A percentile compares a stretch with the other conserved stretches of the same genome.
phyloP scores from a whole-genome alignment of 2,329 filamentous ascomycete species.

The Trichophyton verrucosum region DNA sequence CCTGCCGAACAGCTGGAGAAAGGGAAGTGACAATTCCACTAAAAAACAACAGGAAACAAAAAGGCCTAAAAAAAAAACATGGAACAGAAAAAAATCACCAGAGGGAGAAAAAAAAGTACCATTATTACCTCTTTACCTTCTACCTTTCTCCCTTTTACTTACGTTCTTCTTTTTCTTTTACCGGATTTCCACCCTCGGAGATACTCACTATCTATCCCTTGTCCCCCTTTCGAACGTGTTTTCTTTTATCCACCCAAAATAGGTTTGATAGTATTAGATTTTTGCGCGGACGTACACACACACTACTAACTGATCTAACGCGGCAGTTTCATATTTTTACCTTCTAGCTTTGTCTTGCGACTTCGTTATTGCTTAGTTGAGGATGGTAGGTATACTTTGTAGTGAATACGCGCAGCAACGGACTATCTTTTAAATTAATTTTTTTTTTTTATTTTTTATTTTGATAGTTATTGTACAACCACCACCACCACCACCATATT shows the following conservation, averaged over 20 bases:
- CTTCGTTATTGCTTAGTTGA: not conserved
- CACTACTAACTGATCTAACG: not conserved
- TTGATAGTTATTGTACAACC: too few species aligned
- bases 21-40: not conserved
- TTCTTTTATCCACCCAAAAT: not conserved
- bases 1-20: not conserved
- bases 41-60: not conserved
- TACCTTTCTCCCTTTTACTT: not conserved
- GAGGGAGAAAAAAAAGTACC: not conserved
- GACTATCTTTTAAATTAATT: too few species aligned
- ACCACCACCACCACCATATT: too few species aligned
- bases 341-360: not conserved
- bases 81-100: not conserved
- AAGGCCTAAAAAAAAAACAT: not conserved
- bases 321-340: not conserved
- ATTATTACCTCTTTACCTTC: not conserved
- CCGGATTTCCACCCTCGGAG: not conserved
- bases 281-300: constrained; percentile 1
- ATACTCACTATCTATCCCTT: too few species aligned
- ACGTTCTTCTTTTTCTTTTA: not conserved
- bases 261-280: constrained; percentile 4
- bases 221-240: not conserved
- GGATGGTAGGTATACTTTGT: not conserved
- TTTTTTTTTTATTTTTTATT: too few species aligned
- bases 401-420: not conserved